Evolutionary conservation across 2,329 filamentous ascomycete genomes (phyloP).

Genomic region (Penicillium sp.): DNA sequence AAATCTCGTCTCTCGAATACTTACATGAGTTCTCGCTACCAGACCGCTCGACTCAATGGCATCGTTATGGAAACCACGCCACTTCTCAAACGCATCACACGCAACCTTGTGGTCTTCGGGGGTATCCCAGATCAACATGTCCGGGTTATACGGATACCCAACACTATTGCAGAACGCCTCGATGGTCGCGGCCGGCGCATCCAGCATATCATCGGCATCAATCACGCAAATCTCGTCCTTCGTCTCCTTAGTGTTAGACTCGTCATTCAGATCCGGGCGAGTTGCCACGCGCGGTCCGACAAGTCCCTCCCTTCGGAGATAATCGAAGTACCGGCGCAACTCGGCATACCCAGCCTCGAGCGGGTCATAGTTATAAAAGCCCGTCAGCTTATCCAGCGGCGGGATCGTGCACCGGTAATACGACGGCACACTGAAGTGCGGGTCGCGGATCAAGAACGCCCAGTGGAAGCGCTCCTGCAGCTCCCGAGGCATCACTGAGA

Average conservation of each 20-base stretch:
- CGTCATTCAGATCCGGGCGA: slow-evolving; percentile 28
- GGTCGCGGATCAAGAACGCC: slow-evolving; percentile 95
- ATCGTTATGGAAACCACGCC: slow-evolving; percentile 96
- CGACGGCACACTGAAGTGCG: slow-evolving; percentile 86
- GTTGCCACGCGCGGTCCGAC: slow-evolving; percentile 70
- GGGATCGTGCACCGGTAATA: slow-evolving; percentile 95
- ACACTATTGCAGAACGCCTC: slow-evolving; percentile 80
- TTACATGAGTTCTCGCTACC: slow-evolving; percentile 60
- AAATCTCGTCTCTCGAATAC: slow-evolving; percentile 16
- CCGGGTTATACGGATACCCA: slow-evolving; percentile 72
- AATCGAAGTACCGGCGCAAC: slow-evolving; percentile 85
- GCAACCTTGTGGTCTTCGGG: slow-evolving; percentile 73
- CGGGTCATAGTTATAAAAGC: slow-evolving; percentile 85
- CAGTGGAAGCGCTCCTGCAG: slow-evolving; percentile 84
- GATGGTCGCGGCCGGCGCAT: slow-evolving; percentile 77
- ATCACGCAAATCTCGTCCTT: slow-evolving; percentile 76
- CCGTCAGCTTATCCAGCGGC: slow-evolving; percentile 78
- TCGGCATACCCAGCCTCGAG: slow-evolving; percentile 90
- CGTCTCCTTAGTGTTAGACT: slow-evolving; percentile 32
- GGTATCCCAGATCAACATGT: slow-evolving; percentile 85
- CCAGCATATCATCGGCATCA: slow-evolving; percentile 91
- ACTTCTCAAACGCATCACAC: slow-evolving; percentile 84
- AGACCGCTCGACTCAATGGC: slow-evolving; percentile 81
- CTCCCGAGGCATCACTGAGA: slow-evolving; percentile 78
- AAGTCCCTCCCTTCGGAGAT: slow-evolving; percentile 69